Evolutionary conservation across 352 stramenopile species (phyloP), one percentile per base, ranked within the genome.

Genomic region (Globisporangium abappressorium): DNA sequence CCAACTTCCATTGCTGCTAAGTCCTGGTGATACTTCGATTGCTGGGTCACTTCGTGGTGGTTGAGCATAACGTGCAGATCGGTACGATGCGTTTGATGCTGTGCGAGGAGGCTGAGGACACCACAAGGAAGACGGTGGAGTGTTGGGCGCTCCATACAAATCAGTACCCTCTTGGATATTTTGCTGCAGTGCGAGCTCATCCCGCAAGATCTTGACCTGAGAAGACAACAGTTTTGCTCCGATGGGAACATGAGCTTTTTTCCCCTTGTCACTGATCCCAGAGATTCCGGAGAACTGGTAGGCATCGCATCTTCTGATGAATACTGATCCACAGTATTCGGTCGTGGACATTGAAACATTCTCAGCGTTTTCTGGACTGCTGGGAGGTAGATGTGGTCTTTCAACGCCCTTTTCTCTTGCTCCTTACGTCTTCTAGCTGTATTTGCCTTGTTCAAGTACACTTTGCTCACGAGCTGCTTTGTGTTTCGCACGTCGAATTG

Each of bases 181-280:
- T 26, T 18, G 36, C n/a, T 20, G 36, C 8, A 15, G 36, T 43
- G 74, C 51, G 11, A 85, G 60, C 64, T 70, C 69, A 20, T 69
- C 72, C 18, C 74, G 78, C 12, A 90, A 66, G 18, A 65, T 67
- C 2, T 77, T 60, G 2, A 90, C 38, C 28, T 85, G 78, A 2
- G 80, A 76, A 7, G 79, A 83, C 18, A 83, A 66, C 30, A 84
- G 28, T 20, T 76, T 78, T 15, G 71, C 74, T 1, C 77, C 77
- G 24, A 73, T 56, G 12, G 69, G 64, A 26, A 51, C 60, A 24
- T 24, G 8, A 36, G 47, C 24, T 26, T 26, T 3, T n/a, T 43
- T 24, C 15, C 18, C 34, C 26, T 53, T 9, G 33, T 26, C 14
- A 18, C n/a, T 53, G 56, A 18, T 30, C 56, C 12, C 1, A 41